Evolutionary conservation across 2,329 filamentous ascomycete genomes (phyloP).

Genomic region (Aspergillus niger): DNA sequence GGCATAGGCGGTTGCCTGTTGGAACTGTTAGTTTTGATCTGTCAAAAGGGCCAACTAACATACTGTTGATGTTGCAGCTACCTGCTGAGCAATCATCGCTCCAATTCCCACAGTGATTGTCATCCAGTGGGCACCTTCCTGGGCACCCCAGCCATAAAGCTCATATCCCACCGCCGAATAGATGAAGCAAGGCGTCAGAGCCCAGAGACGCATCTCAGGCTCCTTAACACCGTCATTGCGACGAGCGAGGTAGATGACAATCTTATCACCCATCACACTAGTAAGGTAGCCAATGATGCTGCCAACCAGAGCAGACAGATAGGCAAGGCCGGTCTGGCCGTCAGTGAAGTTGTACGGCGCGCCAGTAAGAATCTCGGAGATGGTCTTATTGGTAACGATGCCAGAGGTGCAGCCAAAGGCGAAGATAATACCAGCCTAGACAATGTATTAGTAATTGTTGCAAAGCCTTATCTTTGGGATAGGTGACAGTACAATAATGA

Average conservation of each 20-base stretch:
- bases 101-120: neutral
- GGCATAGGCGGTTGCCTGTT: neutral
- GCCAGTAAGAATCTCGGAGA: neutral
- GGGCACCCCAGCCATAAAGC: constrained; percentile 1
- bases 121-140: constrained; percentile 1
- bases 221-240: constrained; percentile 4
- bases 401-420: constrained; percentile 7
- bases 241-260: neutral
- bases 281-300: neutral
- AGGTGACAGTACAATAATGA: neutral
- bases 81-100: constrained; percentile 1
- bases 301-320: neutral
- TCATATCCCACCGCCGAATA: constrained; percentile 1
- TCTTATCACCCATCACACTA: neutral
- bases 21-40: neutral
- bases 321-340: neutral
- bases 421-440: neutral
- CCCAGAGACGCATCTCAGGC: constrained; percentile 5
- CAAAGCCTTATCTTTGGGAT: neutral
- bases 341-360: neutral
- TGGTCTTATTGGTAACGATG: constrained; percentile 6
- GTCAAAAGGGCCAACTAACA: neutral
- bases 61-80: neutral
- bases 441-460: neutral
- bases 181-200: neutral